Conservation (phyloP, 2,329 filamentous ascomycete genomes). For the Blastomyces parvus region DNA sequence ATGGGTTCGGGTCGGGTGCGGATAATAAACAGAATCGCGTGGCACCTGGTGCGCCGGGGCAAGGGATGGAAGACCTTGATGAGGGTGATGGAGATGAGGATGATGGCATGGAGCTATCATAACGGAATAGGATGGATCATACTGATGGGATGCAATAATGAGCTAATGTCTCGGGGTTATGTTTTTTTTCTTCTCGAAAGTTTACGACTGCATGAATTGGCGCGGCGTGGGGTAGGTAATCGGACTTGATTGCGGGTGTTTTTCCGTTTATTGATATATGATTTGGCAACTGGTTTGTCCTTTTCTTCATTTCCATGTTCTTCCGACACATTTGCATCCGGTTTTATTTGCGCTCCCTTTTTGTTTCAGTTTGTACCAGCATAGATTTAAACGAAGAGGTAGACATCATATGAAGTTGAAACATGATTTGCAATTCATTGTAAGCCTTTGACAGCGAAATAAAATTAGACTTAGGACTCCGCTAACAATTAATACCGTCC, state of each 20-base stretch:
- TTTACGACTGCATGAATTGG: slow-evolving; percentile 1
- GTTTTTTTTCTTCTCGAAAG: not conserved
- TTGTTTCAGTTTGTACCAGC: not conserved
- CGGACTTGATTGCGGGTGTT: not conserved
- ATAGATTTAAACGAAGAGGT: not conserved
- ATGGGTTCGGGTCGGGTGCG: slow-evolving; percentile 32
- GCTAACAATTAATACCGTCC: too few relatives aligned
- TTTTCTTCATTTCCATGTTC: not conserved
- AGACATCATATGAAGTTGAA: not conserved
- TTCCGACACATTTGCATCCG: not conserved
- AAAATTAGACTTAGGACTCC: too few relatives aligned
- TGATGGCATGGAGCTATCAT: slow-evolving; percentile 40
- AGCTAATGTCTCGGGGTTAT: not conserved
- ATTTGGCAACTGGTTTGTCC: not conserved
- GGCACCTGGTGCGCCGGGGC: slow-evolving; percentile 18
- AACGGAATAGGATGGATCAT: slow-evolving; percentile 12
- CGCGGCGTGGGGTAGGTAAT: not conserved
- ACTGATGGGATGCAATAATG: not conserved
- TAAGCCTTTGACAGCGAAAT: too few relatives aligned
- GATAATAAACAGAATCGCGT: slow-evolving; percentile 25
- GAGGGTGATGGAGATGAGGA: slow-evolving; percentile 40
- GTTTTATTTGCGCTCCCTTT: not conserved
- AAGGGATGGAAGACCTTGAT: slow-evolving; percentile 26
- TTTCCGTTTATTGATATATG: not conserved
- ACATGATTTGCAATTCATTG: not conserved